Evolutionary conservation across 805 yeast species (phyloP), one percentile per base, ranked within the genome.

Genomic region (Candida sakaeoensis): DNA sequence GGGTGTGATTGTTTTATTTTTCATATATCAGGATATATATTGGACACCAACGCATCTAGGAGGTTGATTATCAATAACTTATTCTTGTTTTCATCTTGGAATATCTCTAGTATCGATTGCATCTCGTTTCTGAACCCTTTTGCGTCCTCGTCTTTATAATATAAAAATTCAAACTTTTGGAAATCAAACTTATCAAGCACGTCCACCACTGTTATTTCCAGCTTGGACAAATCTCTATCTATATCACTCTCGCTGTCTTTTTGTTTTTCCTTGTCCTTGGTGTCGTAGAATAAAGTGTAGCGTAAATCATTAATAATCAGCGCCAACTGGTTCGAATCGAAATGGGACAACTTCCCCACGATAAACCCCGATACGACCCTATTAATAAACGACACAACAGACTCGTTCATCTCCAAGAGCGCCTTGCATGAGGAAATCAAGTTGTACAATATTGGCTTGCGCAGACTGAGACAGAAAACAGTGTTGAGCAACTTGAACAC

Each of bases 21-120:
- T n/a, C n/a, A n/a, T n/a, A 37, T 30, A 36, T 57, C 61, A 1
- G 64, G 63, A 38, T 56, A 61, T 25, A 57, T 22, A 22, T 41
- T 36, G 22, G 42, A 46, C 18, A 55, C 35, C 12, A 59, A 17
- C 25, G 50, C 44, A 44, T 61, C 66, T 8, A 61, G 23, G 8
- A 54, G 19, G 16, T 50, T 42, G 15, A 57, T 36, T 2, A 53
- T 43, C 2, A 60, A 43, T 15, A 60, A 44, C 40, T 40, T 37
- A 48, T 61, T 61, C 35, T 54, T 32, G 5, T 42, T 46, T 10
- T 37, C 24, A 16, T 42, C 23, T 37, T 40, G 35, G 42, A 59
- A 60, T 2, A 52, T 37, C 14, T 31, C n/a, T 34, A 55, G 27
- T 12, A 53, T 27, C 3, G 41, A 19, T 22, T 41, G 34, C 4